A percentile compares a stretch with the other conserved stretches of the same genome.
These are phyloP conservation scores for Petunia secreta DNA, from an alignment of 257 asterid genomes.

Conservation along the genomic window DNA sequence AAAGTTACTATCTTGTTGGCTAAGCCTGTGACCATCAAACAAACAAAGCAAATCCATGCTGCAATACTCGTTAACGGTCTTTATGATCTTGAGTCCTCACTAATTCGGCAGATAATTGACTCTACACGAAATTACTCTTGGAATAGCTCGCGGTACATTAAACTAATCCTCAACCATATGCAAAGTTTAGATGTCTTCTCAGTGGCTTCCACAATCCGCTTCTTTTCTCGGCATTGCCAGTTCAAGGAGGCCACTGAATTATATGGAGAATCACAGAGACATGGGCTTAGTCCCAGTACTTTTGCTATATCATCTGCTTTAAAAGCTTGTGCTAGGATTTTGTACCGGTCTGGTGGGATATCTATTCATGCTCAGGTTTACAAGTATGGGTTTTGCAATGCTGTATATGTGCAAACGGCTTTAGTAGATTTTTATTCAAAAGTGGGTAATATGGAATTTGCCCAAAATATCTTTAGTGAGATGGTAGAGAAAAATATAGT, in stretches of 20 bases:
- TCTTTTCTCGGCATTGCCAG: slow-evolving; percentile 62
- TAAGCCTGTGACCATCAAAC: slow-evolving; percentile 40
- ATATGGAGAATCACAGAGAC: slow-evolving; percentile 52
- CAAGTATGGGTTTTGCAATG: slow-evolving; percentile 58
- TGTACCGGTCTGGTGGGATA: slow-evolving; percentile 47
- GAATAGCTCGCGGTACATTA: slow-evolving; percentile 40
- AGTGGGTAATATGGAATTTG: slow-evolving; percentile 60
- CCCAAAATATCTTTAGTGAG: slow-evolving; percentile 68
- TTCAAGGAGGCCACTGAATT: slow-evolving; percentile 57
- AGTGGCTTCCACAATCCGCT: slow-evolving; percentile 57
- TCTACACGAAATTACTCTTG: slow-evolving; percentile 38
- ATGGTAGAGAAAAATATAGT: slow-evolving; percentile 64
- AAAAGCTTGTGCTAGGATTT: slow-evolving; percentile 67
- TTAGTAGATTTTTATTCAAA: slow-evolving; percentile 77
- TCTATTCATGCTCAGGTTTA: slow-evolving; percentile 71
- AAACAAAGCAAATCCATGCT: slow-evolving; percentile 70
- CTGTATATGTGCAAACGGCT: slow-evolving; percentile 79
- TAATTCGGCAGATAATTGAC: slow-evolving; percentile 49
- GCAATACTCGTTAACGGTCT: slow-evolving; percentile 49
- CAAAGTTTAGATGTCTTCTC: slow-evolving; percentile 47
- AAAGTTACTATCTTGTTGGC: slow-evolving; percentile 43
- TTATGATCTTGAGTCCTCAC: slow-evolving; percentile 44
- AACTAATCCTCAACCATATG: slow-evolving; percentile 41
- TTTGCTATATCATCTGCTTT: slow-evolving; percentile 71
- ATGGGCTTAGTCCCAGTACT: slow-evolving; percentile 61